phyloP scores from a whole-genome alignment of 2,329 filamentous ascomycete genomes.

The Tolypocladium endophyticum region DNA sequence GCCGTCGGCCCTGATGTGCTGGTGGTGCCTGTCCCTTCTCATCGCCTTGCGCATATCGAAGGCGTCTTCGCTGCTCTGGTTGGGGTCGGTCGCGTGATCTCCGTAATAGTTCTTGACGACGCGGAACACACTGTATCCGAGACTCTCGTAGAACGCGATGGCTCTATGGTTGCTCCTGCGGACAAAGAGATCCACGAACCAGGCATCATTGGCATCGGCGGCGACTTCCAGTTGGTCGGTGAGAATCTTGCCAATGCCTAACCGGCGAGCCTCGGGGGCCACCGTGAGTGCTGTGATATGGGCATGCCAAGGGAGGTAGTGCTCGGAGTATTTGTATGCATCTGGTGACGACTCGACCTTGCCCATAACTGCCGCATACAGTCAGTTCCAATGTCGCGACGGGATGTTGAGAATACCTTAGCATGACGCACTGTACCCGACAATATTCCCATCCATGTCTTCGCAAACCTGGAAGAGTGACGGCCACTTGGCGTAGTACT shows the following conservation, averaged over 20 bases:
- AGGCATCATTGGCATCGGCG: slow-evolving; percentile 72
- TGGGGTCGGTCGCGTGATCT: slow-evolving; percentile 61
- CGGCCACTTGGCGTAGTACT: slow-evolving; percentile 94
- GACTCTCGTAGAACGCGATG: slow-evolving; percentile 76
- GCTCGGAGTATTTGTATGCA: slow-evolving; percentile 62
- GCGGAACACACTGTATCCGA: slow-evolving; percentile 88
- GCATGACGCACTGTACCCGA: slow-evolving; percentile 71
- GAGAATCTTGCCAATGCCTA: slow-evolving; percentile 78
- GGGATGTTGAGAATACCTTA: slow-evolving; percentile 2
- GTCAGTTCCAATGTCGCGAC: slow-evolving; percentile 12
- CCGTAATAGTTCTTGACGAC: slow-evolving; percentile 89
- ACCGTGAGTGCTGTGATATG: slow-evolving; percentile 96
- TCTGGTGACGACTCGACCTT: slow-evolving; percentile 85
- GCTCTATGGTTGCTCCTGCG: slow-evolving; percentile 79
- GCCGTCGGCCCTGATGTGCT: slow-evolving; percentile 73
- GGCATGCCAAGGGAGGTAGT: slow-evolving; percentile 98
- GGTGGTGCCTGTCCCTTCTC: slow-evolving; percentile 63
- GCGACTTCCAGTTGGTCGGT: slow-evolving; percentile 72
- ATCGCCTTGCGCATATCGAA: slow-evolving; percentile 95
- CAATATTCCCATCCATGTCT: slow-evolving; percentile 74
- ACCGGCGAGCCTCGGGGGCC: slow-evolving; percentile 71
- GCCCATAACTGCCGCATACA: slow-evolving; percentile 68
- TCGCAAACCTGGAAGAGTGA: slow-evolving; percentile 89
- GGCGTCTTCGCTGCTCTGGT: slow-evolving; percentile 65
- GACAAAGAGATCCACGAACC: slow-evolving; percentile 95